A percentile compares a stretch with the other conserved stretches of the same genome.
These are phyloP conservation scores for Beauveria asiatica DNA, from an alignment of 2,329 filamentous ascomycete species.

Conservation along the genomic window DNA sequence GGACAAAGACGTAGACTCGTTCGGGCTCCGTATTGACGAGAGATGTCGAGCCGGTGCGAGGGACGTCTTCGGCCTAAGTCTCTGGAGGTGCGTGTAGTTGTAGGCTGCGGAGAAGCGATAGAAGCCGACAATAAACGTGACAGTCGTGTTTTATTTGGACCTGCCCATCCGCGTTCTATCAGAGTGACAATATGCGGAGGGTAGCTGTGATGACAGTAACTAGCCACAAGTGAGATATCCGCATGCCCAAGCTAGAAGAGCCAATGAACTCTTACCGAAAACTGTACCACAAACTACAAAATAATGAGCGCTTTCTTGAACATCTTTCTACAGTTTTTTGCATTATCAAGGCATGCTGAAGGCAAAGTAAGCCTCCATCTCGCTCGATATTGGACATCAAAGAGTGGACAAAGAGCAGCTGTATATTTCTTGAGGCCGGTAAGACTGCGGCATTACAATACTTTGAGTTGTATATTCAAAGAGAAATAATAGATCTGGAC, in stretches of 20 bases:
- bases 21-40: conserved; percentile 37
- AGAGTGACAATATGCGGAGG: conserved; percentile 40
- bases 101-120: conserved; percentile 52
- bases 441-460: too few relatives aligned
- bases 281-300: too few relatives aligned
- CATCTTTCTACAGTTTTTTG: too few relatives aligned
- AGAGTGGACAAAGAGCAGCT: neutral
- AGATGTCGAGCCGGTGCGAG: conserved; percentile 37
- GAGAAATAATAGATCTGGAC: too few relatives aligned
- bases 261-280: conserved; percentile 21
- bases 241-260: conserved; percentile 30
- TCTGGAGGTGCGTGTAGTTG: conserved; percentile 53
- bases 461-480: too few relatives aligned
- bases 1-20: conserved; percentile 44
- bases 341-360: neutral
- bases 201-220: conserved; percentile 51
- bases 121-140: conserved; percentile 41
- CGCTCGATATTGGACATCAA: neutral
- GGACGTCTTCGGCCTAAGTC: conserved; percentile 40
- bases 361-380: neutral
- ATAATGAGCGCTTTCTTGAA: too few relatives aligned
- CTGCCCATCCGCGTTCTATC: conserved; percentile 17
- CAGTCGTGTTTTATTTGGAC: conserved; percentile 34
- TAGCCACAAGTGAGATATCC: conserved; percentile 48
- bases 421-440: too few relatives aligned